Conservation (phyloP, 345 rosid genomes). For the Melaleuca alternifolia region DNA sequence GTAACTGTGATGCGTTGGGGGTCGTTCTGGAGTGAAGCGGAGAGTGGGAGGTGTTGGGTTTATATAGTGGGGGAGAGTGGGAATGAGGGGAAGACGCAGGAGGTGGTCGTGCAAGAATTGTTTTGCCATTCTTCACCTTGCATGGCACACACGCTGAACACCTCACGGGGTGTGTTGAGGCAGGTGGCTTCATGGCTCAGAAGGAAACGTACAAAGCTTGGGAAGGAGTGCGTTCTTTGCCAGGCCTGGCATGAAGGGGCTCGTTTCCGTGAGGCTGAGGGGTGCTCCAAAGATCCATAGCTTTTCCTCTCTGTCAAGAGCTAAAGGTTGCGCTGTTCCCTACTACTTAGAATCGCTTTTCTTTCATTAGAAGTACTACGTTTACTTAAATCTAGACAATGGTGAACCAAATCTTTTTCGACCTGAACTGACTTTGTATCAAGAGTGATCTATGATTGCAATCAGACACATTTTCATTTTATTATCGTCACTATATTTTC, state of each 20-base stretch:
- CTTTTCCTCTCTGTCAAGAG: not conserved
- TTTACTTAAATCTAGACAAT: too few species aligned
- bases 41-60: not conserved
- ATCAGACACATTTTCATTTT: not conserved
- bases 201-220: not conserved
- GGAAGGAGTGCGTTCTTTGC: not conserved
- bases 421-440: not conserved
- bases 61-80: not conserved
- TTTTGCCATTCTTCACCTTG: constrained; percentile 24
- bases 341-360: not conserved
- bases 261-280: not conserved
- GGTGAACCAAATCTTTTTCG: too few species aligned
- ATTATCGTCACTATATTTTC: not conserved
- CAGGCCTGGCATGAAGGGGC: not conserved
- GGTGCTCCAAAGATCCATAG: not conserved
- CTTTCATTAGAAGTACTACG: not conserved
- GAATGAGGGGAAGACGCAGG: not conserved
- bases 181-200: constrained; percentile 5
- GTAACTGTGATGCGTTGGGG: not conserved
- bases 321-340: not conserved
- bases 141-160: constrained; percentile 16
- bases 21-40: not conserved
- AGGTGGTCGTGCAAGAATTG: not conserved
- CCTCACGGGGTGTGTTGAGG: not conserved
- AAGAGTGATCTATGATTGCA: not conserved